Percentiles rank a stretch among this genome's conserved stretches.
Conservation (phyloP, 179 eudicot genomes). For the Patellifolia procumbens region DNA sequence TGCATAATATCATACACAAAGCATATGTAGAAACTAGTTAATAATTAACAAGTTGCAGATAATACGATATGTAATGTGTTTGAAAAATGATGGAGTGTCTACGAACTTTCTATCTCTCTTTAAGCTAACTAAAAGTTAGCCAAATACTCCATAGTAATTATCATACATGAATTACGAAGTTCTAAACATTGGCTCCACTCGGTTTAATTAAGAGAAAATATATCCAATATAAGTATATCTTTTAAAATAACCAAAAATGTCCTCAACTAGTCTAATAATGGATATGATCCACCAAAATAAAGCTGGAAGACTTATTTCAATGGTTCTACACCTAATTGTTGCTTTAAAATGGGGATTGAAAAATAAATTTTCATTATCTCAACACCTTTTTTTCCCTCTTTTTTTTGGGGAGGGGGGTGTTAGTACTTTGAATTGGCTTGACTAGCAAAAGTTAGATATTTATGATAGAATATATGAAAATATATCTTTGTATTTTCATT, state of each 20-base stretch:
- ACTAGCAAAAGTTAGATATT: background rate
- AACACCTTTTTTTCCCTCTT: background rate
- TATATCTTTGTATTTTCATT: no score
- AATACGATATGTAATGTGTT: background rate
- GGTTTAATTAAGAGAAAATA: background rate
- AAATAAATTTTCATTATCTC: background rate
- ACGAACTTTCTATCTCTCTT: no score
- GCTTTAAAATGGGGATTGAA: background rate
- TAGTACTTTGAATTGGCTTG: background rate
- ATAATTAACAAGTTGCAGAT: background rate
- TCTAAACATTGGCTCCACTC: no score
- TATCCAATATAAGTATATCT: background rate
- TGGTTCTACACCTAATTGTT: constrained; percentile 15
- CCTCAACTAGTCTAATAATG: no score
- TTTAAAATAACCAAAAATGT: no score
- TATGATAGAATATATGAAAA: no score
- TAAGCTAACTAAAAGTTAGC: no score
- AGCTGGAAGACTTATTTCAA: background rate
- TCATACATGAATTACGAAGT: no score
- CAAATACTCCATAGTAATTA: no score
- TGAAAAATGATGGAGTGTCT: background rate
- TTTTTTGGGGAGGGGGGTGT: background rate
- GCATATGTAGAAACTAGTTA: background rate
- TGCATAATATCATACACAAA: constrained; percentile 6
- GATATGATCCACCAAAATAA: background rate